Evolutionary conservation across 2,329 filamentous ascomycete genomes (phyloP).

Genomic region (Ascochyta clinopodiicola): DNA sequence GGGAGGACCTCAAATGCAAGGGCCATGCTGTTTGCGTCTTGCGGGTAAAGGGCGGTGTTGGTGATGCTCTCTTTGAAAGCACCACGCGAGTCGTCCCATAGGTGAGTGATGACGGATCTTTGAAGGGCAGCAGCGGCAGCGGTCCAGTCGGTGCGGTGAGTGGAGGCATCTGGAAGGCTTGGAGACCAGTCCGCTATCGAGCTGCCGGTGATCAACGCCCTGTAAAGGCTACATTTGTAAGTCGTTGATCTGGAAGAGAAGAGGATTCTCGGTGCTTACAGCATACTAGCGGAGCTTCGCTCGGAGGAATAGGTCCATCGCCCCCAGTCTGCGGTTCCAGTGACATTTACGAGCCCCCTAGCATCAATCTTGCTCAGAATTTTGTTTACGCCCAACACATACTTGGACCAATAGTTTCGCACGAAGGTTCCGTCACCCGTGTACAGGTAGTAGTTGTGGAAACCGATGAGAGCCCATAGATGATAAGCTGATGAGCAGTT

Average conservation of each 20-base stretch:
- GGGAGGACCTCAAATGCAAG: constrained; percentile 56
- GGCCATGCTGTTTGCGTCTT: constrained; percentile 62
- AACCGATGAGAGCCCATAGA: constrained; percentile 64
- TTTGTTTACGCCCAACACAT: constrained; percentile 56
- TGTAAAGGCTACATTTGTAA: constrained; percentile 1
- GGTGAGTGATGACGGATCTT: constrained; percentile 34
- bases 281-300: constrained; percentile 11
- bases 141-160: neutral
- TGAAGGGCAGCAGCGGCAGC: neutral
- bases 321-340: constrained; percentile 59
- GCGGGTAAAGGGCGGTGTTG: constrained; percentile 52
- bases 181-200: neutral
- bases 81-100: constrained; percentile 34
- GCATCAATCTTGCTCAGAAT: constrained; percentile 48
- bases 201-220: neutral
- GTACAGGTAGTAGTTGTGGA: constrained; percentile 65
- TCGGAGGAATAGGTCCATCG: constrained; percentile 43
- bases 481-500: constrained; percentile 32
- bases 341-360: constrained; percentile 58
- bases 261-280: constrained; percentile 4
- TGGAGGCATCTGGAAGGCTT: neutral
- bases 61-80: constrained; percentile 51
- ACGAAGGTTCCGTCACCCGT: constrained; percentile 61
- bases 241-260: neutral
- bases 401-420: constrained; percentile 55